These are phyloP conservation scores for Guadua angustifolia DNA, from an alignment of 176 grass and related monocot genomes.

Conservation along the genomic window DNA sequence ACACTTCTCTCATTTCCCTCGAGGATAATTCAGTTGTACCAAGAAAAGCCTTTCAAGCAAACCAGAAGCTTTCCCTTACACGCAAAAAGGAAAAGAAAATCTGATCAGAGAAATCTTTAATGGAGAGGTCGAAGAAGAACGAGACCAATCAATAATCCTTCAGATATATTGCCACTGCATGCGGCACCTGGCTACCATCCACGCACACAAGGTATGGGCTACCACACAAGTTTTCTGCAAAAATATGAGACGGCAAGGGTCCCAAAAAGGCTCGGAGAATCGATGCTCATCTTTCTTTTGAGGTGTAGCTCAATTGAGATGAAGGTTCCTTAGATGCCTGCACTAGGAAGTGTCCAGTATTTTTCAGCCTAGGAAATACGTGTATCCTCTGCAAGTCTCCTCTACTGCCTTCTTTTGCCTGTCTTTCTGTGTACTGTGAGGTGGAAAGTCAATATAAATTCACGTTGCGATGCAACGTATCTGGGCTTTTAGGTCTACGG, in stretches of 20 bases:
- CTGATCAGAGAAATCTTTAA: not conserved
- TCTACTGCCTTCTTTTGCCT: not conserved
- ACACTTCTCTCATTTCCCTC: constrained; percentile 32
- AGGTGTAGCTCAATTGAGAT: constrained; percentile 34
- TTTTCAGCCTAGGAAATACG: not conserved
- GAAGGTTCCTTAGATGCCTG: constrained; percentile 54
- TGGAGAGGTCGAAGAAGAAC: not conserved
- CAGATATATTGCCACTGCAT: constrained; percentile 15
- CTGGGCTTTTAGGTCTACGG: not conserved
- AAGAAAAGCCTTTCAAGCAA: constrained; percentile 1
- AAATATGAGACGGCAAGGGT: not conserved
- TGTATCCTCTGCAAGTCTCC: not conserved
- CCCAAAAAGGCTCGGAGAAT: constrained; percentile 43
- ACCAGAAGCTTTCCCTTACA: not conserved
- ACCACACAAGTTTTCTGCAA: not conserved
- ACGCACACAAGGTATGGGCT: not conserved
- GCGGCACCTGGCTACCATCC: constrained; percentile 29
- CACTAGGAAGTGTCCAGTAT: not conserved
- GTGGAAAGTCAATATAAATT: not conserved
- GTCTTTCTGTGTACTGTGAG: not conserved
- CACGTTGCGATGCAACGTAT: not conserved
- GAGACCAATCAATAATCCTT: not conserved
- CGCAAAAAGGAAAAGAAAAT: not conserved
- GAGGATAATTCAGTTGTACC: constrained; percentile 16
- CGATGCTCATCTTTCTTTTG: constrained; percentile 47